These are phyloP conservation scores for Haplosporangium gracile DNA, from an alignment of 192 early-diverging fungal genomes.

Conservation along the genomic window DNA sequence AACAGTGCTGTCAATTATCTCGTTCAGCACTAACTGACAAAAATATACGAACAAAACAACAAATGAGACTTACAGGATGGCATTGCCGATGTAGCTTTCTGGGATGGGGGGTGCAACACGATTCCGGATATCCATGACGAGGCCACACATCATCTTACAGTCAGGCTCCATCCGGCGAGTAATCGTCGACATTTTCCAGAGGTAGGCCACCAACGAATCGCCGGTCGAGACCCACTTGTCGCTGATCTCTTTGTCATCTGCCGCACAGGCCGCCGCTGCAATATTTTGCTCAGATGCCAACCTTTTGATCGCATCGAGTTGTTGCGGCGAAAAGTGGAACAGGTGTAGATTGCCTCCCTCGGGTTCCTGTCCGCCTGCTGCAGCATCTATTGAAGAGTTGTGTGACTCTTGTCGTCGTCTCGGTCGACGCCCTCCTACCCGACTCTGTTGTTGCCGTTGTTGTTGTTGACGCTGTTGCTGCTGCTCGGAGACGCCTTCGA, in stretches of 20 bases:
- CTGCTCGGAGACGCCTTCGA: conserved; percentile 16
- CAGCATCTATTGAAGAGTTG: background rate
- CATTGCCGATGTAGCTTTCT: conserved; percentile 48
- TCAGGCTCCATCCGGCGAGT: conserved; percentile 51
- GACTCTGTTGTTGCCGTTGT: background rate
- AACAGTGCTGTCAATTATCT: background rate
- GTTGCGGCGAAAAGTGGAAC: conserved; percentile 36
- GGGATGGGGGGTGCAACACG: conserved; percentile 28
- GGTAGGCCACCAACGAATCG: conserved; percentile 47
- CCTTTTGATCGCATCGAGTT: conserved; percentile 48
- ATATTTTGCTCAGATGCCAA: conserved; percentile 55
- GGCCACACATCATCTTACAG: conserved; percentile 53
- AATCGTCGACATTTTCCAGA: conserved; percentile 56
- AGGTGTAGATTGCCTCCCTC: conserved; percentile 30
- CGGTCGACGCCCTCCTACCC: background rate
- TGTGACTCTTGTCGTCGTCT: background rate
- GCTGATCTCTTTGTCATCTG: conserved; percentile 53
- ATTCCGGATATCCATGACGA: conserved; percentile 52
- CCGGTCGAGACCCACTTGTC: conserved; percentile 58
- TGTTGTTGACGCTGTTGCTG: background rate
- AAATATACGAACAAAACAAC: background rate
- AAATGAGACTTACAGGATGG: conserved; percentile 37
- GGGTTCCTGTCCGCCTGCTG: background rate
- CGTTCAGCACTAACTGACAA: background rate
- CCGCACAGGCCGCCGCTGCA: conserved; percentile 54